A percentile compares a stretch with the other conserved stretches of the same genome.
phyloP scores from a whole-genome alignment of 306 rosid species.

The Glycine latifolia region DNA sequence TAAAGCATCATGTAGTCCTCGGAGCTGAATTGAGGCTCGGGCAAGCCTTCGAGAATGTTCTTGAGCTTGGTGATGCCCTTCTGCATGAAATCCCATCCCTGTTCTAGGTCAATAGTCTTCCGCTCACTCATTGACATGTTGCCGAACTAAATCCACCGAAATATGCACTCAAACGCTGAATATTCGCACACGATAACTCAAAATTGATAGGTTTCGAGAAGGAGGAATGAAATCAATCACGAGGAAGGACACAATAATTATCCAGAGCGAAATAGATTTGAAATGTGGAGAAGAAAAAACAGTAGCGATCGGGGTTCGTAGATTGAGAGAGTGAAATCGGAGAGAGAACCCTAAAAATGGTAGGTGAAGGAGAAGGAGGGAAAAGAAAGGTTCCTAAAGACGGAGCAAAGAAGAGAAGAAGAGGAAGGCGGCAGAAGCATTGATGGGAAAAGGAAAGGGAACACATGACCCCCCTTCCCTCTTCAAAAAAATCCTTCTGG shows the following conservation, averaged over 20 bases:
- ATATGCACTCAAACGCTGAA: slow-evolving; percentile 4
- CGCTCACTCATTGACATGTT: slow-evolving; percentile 59
- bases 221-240: background rate
- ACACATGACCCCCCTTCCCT: slow-evolving; percentile 1
- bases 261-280: background rate
- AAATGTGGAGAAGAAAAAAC: background rate
- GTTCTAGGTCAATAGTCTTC: slow-evolving; percentile 62
- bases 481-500: background rate
- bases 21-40: slow-evolving; percentile 61
- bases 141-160: slow-evolving; percentile 20
- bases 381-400: background rate
- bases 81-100: slow-evolving; percentile 72
- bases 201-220: background rate
- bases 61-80: slow-evolving; percentile 67
- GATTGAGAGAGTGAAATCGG: slow-evolving; percentile 4
- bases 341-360: slow-evolving; percentile 43
- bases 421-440: background rate
- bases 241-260: background rate
- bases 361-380: background rate
- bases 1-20: slow-evolving; percentile 69
- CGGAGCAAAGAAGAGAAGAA: background rate
- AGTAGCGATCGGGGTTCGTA: background rate
- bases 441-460: slow-evolving; percentile 25
- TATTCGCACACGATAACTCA: background rate
- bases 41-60: slow-evolving; percentile 72